phyloP scores from a whole-genome alignment of 495 filamentous ascomycete genomes.

The Xylaria nigripes region DNA sequence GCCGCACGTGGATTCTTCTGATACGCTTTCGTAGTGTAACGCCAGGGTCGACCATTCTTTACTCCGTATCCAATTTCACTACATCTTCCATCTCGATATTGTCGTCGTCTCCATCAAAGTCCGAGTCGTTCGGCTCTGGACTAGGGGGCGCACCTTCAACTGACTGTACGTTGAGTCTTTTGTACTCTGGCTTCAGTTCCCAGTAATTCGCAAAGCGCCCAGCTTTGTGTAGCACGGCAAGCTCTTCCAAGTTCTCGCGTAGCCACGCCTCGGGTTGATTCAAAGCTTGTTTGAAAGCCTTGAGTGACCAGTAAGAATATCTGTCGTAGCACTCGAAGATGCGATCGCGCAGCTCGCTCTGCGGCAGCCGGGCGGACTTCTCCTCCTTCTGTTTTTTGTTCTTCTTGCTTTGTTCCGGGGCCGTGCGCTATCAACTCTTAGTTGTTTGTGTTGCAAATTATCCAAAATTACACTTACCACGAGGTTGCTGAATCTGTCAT shows the following conservation, averaged over 20 bases:
- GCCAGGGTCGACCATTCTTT: neutral
- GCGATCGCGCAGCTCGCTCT: conserved; percentile 74
- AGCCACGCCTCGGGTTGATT: conserved; percentile 88
- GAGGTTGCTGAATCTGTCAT: conserved; percentile 44
- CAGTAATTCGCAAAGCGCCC: conserved; percentile 79
- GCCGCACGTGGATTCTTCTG: neutral
- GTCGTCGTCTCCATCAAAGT: conserved; percentile 59
- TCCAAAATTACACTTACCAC: conserved; percentile 42
- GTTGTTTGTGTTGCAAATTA: conserved; percentile 6
- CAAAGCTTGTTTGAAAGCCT: conserved; percentile 59
- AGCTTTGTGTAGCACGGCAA: conserved; percentile 70
- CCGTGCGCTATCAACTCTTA: conserved; percentile 26
- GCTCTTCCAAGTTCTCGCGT: conserved; percentile 70
- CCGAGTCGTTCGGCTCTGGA: conserved; percentile 40
- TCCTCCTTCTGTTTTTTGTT: conserved; percentile 55
- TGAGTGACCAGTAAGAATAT: conserved; percentile 86
- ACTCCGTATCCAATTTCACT: neutral
- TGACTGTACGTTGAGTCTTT: conserved; percentile 43
- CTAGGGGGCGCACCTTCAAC: conserved; percentile 41
- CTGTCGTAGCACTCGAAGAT: conserved; percentile 74
- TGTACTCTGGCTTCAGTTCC: conserved; percentile 68
- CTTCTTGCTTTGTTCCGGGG: conserved; percentile 31
- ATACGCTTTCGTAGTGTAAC: neutral
- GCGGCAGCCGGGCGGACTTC: conserved; percentile 79
- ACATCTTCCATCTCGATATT: conserved; percentile 73